Percentiles rank a stretch among this genome's conserved stretches.
phyloP scores from a whole-genome alignment of 345 rosid species.

The Syzygium jambos region DNA sequence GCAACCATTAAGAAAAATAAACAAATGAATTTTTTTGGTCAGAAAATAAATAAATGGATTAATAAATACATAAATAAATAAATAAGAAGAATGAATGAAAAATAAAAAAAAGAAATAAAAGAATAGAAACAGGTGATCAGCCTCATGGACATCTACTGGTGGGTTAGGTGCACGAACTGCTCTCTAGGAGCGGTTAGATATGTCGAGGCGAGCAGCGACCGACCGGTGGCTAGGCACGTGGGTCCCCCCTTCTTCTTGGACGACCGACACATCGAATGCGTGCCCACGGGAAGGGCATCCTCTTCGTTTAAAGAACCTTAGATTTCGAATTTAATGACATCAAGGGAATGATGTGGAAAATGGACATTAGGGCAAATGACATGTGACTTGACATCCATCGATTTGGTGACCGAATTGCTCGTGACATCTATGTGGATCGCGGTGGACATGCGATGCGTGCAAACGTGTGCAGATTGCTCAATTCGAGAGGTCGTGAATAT shows the following conservation, averaged over 20 bases:
- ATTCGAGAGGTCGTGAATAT: fast-evolving
- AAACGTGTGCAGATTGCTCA: fast-evolving
- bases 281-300: too few relatives aligned
- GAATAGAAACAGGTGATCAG: neutral
- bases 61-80: neutral
- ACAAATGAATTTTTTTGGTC: too few relatives aligned
- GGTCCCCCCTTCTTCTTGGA: neutral
- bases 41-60: too few relatives aligned
- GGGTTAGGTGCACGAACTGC: neutral
- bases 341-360: neutral
- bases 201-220: neutral
- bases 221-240: neutral
- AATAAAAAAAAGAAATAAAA: neutral
- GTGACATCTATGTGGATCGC: neutral
- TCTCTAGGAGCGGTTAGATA: neutral
- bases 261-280: neutral
- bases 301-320: neutral
- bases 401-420: neutral
- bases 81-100: neutral
- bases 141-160: neutral
- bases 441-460: fast-evolving
- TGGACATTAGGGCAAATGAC: neutral
- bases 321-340: fast-evolving
- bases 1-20: neutral
- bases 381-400: neutral